These are phyloP conservation scores for Tulasnella sp. DNA, from an alignment of 768 basidiomycete species.

Conservation along the genomic window DNA sequence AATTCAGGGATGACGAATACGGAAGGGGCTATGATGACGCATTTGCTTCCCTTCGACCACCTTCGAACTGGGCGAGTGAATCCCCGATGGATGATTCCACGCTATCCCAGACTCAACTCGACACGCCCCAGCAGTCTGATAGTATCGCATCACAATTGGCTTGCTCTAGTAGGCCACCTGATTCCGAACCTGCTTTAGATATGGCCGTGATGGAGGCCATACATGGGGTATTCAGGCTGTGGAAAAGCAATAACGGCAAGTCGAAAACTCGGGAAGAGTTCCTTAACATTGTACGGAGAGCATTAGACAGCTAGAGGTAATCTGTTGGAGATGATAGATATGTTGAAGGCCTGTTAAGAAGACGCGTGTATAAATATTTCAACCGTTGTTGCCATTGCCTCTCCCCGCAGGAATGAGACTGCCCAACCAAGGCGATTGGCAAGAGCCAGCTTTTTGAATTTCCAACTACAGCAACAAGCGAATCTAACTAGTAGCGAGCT, in stretches of 20 bases:
- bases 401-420: too few relatives aligned
- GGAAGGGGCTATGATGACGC: slow-evolving; percentile 8
- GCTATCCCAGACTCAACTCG: neutral
- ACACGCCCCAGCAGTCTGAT: neutral
- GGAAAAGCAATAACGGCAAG: neutral
- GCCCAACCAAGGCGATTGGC: too few relatives aligned
- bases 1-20: slow-evolving; percentile 5
- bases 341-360: too few relatives aligned
- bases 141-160: neutral
- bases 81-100: neutral
- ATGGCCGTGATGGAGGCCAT: slow-evolving; percentile 5
- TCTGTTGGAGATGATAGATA: too few relatives aligned
- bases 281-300: neutral
- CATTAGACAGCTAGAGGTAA: too few relatives aligned
- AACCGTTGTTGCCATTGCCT: too few relatives aligned
- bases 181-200: neutral
- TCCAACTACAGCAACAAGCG: too few relatives aligned
- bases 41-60: neutral
- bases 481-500: neutral
- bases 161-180: neutral
- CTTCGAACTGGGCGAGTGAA: neutral
- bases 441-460: too few relatives aligned
- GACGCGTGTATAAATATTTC: too few relatives aligned
- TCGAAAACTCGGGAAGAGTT: slow-evolving; percentile 7
- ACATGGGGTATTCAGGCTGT: slow-evolving; percentile 2